Evolutionary conservation across 306 rosid species (phyloP), one percentile per base, ranked within the genome.

Genomic region (Bauhinia variegata): DNA sequence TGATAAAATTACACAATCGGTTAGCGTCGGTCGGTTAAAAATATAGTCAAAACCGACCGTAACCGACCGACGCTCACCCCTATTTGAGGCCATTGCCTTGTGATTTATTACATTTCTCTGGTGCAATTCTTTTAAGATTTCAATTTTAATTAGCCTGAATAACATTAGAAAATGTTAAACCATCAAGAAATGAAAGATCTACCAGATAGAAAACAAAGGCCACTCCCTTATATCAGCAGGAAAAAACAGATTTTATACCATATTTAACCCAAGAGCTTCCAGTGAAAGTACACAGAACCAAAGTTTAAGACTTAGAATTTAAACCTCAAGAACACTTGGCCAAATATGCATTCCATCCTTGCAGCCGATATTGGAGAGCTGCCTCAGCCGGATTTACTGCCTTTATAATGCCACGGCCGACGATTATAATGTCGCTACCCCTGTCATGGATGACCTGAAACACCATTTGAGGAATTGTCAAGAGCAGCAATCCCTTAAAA

Each of bases 401-500:
- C 82, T 89, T 92, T 67, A 92, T 84, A 58, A 92, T 92, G 68
- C 96, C 92, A 0, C 89, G 96, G 6, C 98, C 98, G 11, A 87
- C 98, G 0, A 89, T 89, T 60, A 89, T 89, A 44, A 89, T 78
- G 78, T 92, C 96, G 48, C 96, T 92, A 16, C 96, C 96, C 80
- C 95, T 85, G 6, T 92, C 87, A 41, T 80, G 77, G n/a, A 92
- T 76, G 0, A 89, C 96, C 98, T 89, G 79, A 4, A 84, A 80
- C 6, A 70, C 33, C 42, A 33, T 41, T 79, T 66, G 4, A 34
- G 59, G 41, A 71, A 54, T 61, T 28, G 50, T 41, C 37, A 54
- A 16, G 7, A 61, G 32, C 60, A 11, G 49, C 23, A 3, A 8
- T 23, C 17, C 71, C 65, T 5, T 28, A 41, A 19, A 6, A 15